Evolutionary conservation across 192 early-diverging fungal species (phyloP).

Genomic region (Powellomyces hirtus): DNA sequence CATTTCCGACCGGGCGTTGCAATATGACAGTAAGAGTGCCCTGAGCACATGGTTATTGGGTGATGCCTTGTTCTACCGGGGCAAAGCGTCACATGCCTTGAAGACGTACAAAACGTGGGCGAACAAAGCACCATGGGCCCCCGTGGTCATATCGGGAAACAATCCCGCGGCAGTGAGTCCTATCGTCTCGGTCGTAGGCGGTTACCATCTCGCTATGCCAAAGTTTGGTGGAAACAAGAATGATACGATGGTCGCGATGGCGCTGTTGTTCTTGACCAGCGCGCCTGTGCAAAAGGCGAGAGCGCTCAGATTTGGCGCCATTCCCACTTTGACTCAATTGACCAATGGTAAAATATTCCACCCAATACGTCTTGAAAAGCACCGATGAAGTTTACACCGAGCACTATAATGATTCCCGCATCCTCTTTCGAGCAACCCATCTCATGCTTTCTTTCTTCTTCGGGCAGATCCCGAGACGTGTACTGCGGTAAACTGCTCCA

Average conservation of each 20-base stretch:
- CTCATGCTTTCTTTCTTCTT: no score
- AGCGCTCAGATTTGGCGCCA: constrained; percentile 11
- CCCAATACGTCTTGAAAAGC: no score
- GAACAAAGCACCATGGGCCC: not conserved
- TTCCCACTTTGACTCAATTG: constrained; percentile 10
- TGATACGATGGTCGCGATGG: constrained; percentile 13
- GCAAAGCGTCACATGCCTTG: not conserved
- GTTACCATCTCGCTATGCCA: constrained; percentile 27
- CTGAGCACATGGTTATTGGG: constrained; percentile 3
- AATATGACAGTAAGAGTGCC: not conserved
- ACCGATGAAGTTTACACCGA: no score
- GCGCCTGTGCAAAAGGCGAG: constrained; percentile 12
- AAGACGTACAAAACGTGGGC: not conserved
- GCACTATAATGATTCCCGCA: no score
- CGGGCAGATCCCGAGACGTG: not conserved
- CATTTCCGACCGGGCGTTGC: not conserved
- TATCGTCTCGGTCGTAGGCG: constrained; percentile 3
- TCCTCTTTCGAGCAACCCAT: no score
- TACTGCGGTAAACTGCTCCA: not conserved
- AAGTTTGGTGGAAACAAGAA: constrained; percentile 15
- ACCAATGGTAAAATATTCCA: constrained; percentile 12
- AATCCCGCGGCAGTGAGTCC: not conserved
- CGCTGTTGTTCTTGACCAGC: constrained; percentile 19
- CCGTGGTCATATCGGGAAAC: constrained; percentile 6
- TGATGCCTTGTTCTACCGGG: constrained; percentile 23